Percentiles rank a stretch among this genome's conserved stretches.
Conservation (phyloP, 768 basidiomycete species). For the Hydnomerulius pinastri region DNA sequence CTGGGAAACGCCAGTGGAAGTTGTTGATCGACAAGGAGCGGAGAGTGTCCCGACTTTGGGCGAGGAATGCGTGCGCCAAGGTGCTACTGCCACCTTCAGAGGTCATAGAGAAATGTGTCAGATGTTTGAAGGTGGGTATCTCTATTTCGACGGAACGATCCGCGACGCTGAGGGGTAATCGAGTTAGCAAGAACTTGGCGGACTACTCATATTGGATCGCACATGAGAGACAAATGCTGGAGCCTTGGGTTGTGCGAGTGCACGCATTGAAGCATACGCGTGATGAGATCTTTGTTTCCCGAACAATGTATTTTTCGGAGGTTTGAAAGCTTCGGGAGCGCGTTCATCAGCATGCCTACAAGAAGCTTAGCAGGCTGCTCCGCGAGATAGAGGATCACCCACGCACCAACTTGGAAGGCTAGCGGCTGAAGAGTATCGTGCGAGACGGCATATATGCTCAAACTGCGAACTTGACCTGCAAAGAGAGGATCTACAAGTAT, state of each 20-base stretch:
- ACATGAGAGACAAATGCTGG: slow-evolving; percentile 59
- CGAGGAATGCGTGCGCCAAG: slow-evolving; percentile 47
- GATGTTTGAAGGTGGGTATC: slow-evolving; percentile 51
- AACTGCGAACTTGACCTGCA: slow-evolving; percentile 55
- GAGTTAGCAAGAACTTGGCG: neutral
- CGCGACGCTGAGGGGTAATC: slow-evolving; percentile 24
- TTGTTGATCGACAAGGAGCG: slow-evolving; percentile 58
- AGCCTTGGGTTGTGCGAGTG: slow-evolving; percentile 53
- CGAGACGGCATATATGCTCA: slow-evolving; percentile 58
- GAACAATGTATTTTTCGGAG: slow-evolving; percentile 62
- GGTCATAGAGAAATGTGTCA: slow-evolving; percentile 59
- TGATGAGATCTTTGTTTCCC: slow-evolving; percentile 55
- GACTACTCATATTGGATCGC: slow-evolving; percentile 13
- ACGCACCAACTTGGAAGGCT: slow-evolving; percentile 65
- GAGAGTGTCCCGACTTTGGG: slow-evolving; percentile 53
- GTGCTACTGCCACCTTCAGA: slow-evolving; percentile 44
- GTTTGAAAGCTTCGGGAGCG: slow-evolving; percentile 61
- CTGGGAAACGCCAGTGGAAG: slow-evolving; percentile 57
- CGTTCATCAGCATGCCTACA: slow-evolving; percentile 68
- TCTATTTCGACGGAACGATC: slow-evolving; percentile 47
- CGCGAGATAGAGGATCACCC: neutral
- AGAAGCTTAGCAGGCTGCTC: neutral
- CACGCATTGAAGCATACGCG: slow-evolving; percentile 52
- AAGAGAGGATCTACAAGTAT: slow-evolving; percentile 63
- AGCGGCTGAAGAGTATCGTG: slow-evolving; percentile 50